phyloP scores from a whole-genome alignment of 2,329 filamentous ascomycete species.

The Cladosporium cucumerinum region DNA sequence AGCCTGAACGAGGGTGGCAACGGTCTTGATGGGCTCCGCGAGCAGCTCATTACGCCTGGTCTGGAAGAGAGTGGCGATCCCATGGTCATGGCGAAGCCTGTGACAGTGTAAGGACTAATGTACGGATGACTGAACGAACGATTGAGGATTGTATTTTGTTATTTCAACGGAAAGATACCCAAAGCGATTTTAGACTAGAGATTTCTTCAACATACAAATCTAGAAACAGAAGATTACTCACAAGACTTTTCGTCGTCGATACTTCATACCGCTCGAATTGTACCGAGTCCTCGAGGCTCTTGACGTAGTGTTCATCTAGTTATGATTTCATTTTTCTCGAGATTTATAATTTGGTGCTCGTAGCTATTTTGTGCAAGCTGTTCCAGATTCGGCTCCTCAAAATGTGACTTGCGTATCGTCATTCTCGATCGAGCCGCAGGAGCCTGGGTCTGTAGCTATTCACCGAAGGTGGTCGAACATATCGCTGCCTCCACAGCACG shows the following conservation, averaged over 20 bases:
- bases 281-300: neutral
- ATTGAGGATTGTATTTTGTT: neutral
- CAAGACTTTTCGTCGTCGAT: neutral
- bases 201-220: conserved; percentile 11
- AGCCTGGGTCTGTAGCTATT: too few relatives aligned
- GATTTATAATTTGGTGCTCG: too few relatives aligned
- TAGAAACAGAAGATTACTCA: neutral
- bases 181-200: conserved; percentile 3
- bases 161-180: conserved; percentile 14
- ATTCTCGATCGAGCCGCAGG: too few relatives aligned
- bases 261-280: neutral
- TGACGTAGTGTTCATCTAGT: too few relatives aligned
- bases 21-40: conserved; percentile 31
- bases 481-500: neutral
- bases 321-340: too few relatives aligned
- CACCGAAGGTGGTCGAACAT: too few relatives aligned
- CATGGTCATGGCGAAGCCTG: conserved; percentile 9
- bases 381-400: too few relatives aligned
- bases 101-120: neutral
- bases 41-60: conserved; percentile 28
- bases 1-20: conserved; percentile 30
- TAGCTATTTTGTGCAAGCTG: too few relatives aligned
- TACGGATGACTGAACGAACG: neutral
- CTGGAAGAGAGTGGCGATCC: conserved; percentile 22
- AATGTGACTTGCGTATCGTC: too few relatives aligned